Base-by-base conservation (phyloP, 768 basidiomycete genomes). In the Boletus rubropictus region DNA sequence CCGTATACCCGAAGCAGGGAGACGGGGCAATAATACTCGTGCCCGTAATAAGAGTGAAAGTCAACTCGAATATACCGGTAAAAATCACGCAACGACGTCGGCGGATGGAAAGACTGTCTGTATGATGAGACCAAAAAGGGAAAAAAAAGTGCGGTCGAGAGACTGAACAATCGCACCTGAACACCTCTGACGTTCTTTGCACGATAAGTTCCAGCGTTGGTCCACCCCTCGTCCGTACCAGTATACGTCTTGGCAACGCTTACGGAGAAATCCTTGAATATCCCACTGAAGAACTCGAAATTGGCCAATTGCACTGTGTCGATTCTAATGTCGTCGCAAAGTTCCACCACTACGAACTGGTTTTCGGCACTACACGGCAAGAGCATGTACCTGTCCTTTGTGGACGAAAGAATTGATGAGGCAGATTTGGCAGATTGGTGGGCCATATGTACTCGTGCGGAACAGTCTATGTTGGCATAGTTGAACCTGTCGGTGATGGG, bases 241-340 rank as follows among this genome's bases (percentile, higher is more conserved):
- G 78, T 76, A 53, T 86, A 86, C 8, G 84, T 89, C 55, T 94
- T 96, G 1, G 91, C 82, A 7, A 81, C 91, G 64, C 86, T 88
- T 39, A 98, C 83, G 5, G 77, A 77, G 52, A 98, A 86, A 46
- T 95, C 90, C 67, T 88, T 87, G 72, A 98, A 94, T 12, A 96
- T 88, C 2, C 94, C 93, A 53, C 87, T 90, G 69, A 97, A 99
- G 71, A 97, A 98, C 70, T 99, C 95, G 62, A 89, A 96, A 61
- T 97, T 95, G 49, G 93, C 94, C 15, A 99, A 71, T 63, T 97
- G 93, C 37, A 98, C 84, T 0, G 92, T 95, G 63, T 98, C 95
- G 58, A 98, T 93, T 37, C 90, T 74, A 52, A 99, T 92, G 64
- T 98, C 96, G 54, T 98, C 95, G 70, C 96, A 99, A 14, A 98